phyloP scores from a whole-genome alignment of 805 yeast genomes.

The Ogataea neopini region DNA sequence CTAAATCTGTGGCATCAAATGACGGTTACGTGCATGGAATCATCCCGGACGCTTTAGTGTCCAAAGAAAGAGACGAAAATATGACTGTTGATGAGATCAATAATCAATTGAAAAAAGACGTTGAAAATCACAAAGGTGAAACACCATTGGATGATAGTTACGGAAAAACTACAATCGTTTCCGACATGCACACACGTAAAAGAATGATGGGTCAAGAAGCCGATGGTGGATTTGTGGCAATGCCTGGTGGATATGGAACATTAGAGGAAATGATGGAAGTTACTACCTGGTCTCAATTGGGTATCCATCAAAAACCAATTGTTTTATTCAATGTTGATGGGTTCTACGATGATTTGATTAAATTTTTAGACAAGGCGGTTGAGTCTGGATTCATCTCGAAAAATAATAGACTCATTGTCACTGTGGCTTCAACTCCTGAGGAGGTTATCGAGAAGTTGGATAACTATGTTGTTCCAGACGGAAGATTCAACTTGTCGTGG shows the following conservation, averaged over 20 bases:
- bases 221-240: slow-evolving; percentile 76
- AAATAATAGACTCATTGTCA: slow-evolving; percentile 66
- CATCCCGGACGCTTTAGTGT: slow-evolving; percentile 74
- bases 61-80: slow-evolving; percentile 58
- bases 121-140: slow-evolving; percentile 63
- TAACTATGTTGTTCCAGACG: slow-evolving; percentile 65
- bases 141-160: slow-evolving; percentile 59
- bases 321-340: slow-evolving; percentile 78
- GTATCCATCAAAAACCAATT: slow-evolving; percentile 81
- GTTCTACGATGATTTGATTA: slow-evolving; percentile 69
- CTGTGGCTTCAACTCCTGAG: slow-evolving; percentile 65
- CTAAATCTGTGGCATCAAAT: slow-evolving; percentile 54
- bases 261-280: slow-evolving; percentile 88
- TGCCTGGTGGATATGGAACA: slow-evolving; percentile 93
- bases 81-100: slow-evolving; percentile 43
- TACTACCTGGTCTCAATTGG: slow-evolving; percentile 88
- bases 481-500: slow-evolving; percentile 66
- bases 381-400: slow-evolving; percentile 65
- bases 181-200: slow-evolving; percentile 90
- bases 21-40: slow-evolving; percentile 78
- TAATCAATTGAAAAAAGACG: slow-evolving; percentile 48
- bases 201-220: slow-evolving; percentile 83
- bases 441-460: slow-evolving; percentile 67
- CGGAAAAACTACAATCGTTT: slow-evolving; percentile 78
- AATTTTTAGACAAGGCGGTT: slow-evolving; percentile 61